Percentiles rank a stretch among this genome's conserved stretches.
These are phyloP conservation scores for Talaromyces sp. DNA, from an alignment of 2,329 filamentous ascomycete species.

Conservation along the genomic window DNA sequence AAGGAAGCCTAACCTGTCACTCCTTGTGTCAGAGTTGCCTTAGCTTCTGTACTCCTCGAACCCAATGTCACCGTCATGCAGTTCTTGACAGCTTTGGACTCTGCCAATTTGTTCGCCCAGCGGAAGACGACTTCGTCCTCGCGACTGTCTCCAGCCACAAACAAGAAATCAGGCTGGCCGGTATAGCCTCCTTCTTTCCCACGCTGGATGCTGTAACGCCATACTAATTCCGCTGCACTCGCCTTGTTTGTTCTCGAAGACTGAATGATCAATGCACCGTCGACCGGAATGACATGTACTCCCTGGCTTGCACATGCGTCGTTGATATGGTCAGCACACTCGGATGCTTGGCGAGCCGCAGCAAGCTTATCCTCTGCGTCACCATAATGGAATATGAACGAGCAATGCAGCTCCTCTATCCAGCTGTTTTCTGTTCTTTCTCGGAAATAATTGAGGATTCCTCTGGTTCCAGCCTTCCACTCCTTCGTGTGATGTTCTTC, in stretches of 20 bases:
- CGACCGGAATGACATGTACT: constrained; percentile 77
- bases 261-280: constrained; percentile 79
- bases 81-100: constrained; percentile 58
- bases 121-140: constrained; percentile 93
- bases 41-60: constrained; percentile 82
- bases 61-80: constrained; percentile 85
- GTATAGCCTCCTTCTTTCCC: constrained; percentile 39
- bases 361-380: constrained; percentile 72
- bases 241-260: constrained; percentile 83
- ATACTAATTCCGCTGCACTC: constrained; percentile 73
- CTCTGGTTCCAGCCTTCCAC: constrained; percentile 81
- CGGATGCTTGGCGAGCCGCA: constrained; percentile 75
- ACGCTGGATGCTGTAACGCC: constrained; percentile 60
- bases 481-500: constrained; percentile 65
- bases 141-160: constrained; percentile 85
- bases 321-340: constrained; percentile 93
- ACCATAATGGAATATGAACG: constrained; percentile 85
- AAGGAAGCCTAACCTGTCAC: constrained; percentile 66
- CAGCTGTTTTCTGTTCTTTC: constrained; percentile 84
- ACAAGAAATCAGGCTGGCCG: constrained; percentile 70
- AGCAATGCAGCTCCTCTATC: constrained; percentile 89
- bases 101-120: constrained; percentile 79
- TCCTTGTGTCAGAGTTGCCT: constrained; percentile 80
- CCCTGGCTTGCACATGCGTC: constrained; percentile 81
- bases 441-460: constrained; percentile 82